Conservation (phyloP, 2,329 filamentous ascomycete genomes). For the Paracorniculantispora psalliotae region DNA sequence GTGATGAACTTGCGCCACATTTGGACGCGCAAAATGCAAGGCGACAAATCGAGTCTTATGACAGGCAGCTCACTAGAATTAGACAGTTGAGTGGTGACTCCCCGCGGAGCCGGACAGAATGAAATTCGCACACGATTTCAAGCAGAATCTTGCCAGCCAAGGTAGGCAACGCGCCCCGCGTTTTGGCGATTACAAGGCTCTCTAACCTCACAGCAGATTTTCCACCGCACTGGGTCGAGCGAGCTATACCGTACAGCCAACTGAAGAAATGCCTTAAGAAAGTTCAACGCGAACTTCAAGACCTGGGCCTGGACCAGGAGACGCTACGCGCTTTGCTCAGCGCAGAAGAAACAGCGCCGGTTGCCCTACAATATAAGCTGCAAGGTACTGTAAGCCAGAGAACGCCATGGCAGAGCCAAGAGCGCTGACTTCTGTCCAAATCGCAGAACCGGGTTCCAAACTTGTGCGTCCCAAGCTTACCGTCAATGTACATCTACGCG, state of each 20-base stretch:
- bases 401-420: neutral
- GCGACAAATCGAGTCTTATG: neutral
- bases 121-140: slow-evolving; percentile 84
- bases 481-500: slow-evolving; percentile 61
- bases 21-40: slow-evolving; percentile 2
- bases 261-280: slow-evolving; percentile 87
- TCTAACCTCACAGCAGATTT: slow-evolving; percentile 46
- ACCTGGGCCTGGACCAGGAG: slow-evolving; percentile 65
- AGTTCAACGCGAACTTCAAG: slow-evolving; percentile 64
- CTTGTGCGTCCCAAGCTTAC: slow-evolving; percentile 63
- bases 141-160: slow-evolving; percentile 62
- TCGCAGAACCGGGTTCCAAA: slow-evolving; percentile 34
- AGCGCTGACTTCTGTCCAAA: neutral
- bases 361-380: slow-evolving; percentile 51
- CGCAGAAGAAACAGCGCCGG: slow-evolving; percentile 40
- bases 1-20: slow-evolving; percentile 1
- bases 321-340: slow-evolving; percentile 63
- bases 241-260: slow-evolving; percentile 76
- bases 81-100: neutral
- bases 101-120: slow-evolving; percentile 39
- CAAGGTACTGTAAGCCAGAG: slow-evolving; percentile 36
- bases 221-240: slow-evolving; percentile 65
- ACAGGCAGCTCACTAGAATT: neutral
- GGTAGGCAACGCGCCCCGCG: slow-evolving; percentile 26
- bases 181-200: neutral